phyloP scores from a whole-genome alignment of 2,329 filamentous ascomycete species.

The Cytospora chrysosperma region DNA sequence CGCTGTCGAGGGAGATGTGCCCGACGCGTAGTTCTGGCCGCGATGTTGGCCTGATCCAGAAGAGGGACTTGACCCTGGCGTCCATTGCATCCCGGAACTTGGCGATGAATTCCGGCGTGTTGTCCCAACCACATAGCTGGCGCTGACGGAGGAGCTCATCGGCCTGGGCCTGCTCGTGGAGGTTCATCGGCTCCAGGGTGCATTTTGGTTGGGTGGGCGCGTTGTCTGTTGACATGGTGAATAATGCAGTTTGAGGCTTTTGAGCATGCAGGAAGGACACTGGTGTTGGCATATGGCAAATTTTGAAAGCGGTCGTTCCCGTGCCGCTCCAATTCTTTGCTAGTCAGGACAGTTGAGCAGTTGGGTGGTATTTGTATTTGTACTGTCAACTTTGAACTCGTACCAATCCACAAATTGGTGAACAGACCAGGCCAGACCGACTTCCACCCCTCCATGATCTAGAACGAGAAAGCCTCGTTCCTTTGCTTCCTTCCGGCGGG shows the following conservation, averaged over 20 bases:
- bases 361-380: too few species aligned
- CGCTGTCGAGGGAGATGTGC: conserved; percentile 19
- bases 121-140: conserved; percentile 18
- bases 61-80: conserved; percentile 4
- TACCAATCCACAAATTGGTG: too few species aligned
- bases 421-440: too few species aligned
- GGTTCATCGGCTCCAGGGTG: conserved; percentile 17
- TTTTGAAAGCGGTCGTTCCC: background rate
- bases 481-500: too few species aligned
- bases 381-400: too few species aligned
- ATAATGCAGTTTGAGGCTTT: background rate
- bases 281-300: too few species aligned
- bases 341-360: too few species aligned
- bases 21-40: conserved; percentile 14
- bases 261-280: background rate
- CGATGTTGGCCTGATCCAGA: conserved; percentile 13
- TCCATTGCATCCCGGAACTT: conserved; percentile 6
- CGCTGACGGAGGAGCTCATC: conserved; percentile 22
- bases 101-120: conserved; percentile 4
- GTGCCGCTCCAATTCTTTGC: too few species aligned
- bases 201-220: conserved; percentile 1
- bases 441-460: too few species aligned
- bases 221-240: background rate
- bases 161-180: conserved; percentile 17
- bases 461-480: too few species aligned